Percentiles rank a stretch among this genome's conserved stretches.
phyloP scores from a whole-genome alignment of 2,329 filamentous ascomycete genomes.

The Shiraia sp. region DNA sequence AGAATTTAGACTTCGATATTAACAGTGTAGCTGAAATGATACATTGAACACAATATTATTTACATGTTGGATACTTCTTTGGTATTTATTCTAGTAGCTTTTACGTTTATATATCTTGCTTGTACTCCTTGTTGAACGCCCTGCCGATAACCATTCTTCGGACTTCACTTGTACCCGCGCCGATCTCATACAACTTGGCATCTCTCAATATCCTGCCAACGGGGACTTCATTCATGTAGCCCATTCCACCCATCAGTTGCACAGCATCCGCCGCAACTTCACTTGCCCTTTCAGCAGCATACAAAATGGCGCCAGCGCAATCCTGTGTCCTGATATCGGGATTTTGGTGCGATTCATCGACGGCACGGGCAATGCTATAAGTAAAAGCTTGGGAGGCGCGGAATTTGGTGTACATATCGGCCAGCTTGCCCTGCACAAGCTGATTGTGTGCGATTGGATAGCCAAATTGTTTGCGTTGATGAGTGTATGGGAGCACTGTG shows the following conservation, averaged over 20 bases:
- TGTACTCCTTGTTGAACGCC: conserved; percentile 85
- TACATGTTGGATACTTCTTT: no score
- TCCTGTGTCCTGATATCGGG: conserved; percentile 76
- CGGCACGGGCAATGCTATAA: conserved; percentile 75
- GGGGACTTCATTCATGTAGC: conserved; percentile 93
- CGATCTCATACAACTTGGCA: conserved; percentile 90
- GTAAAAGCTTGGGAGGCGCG: conserved; percentile 85
- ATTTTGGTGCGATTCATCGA: conserved; percentile 64
- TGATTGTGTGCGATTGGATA: conserved; percentile 88
- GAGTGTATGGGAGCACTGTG: conserved; percentile 82
- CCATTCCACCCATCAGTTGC: conserved; percentile 92
- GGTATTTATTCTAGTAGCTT: neutral
- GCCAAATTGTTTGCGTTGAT: conserved; percentile 87
- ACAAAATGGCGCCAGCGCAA: conserved; percentile 91
- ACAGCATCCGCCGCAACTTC: conserved; percentile 86
- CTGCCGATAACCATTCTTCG: conserved; percentile 92
- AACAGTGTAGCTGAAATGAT: no score
- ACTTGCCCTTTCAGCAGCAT: conserved; percentile 87
- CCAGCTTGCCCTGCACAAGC: conserved; percentile 87
- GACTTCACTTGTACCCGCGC: conserved; percentile 93
- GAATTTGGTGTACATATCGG: conserved; percentile 97
- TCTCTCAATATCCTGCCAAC: conserved; percentile 81
- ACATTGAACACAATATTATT: no score
- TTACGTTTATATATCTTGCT: conserved; percentile 23
- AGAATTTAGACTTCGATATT: no score